Evolutionary conservation across 2,329 filamentous ascomycete species (phyloP), one percentile per base, ranked within the genome.

Genomic region (Neocatenulostroma microsporum): DNA sequence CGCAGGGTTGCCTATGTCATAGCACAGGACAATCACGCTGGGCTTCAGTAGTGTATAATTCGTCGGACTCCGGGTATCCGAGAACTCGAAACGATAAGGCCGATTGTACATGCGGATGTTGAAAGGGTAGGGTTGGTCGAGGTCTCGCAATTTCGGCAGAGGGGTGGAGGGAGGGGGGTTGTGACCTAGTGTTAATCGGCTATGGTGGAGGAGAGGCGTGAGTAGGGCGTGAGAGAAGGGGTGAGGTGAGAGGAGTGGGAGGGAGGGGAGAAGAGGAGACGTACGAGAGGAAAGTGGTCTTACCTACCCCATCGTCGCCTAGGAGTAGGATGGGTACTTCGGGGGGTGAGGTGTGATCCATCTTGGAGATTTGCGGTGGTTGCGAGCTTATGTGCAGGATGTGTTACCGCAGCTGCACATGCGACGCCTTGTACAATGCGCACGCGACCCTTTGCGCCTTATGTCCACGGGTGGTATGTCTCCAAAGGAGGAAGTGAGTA

Each of bases 221-320:
- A 18, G 18, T 11, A 14, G 13, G 5, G 30, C 23, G 20, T 15
- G 23, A 23, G 33, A 29, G 35, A 13, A 21, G 5, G 23, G 26
- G 14, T 21, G 23, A 21, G 21, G 12, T n/a, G 15, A 52, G 46
- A 45, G 32, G 46, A 42, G 43, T 5, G 12, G 29, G 29, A 17
- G 3, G 29, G 11, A 18, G 14, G 21, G 44, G 46, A 43, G 41
- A 11, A 47, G 19, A 31, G 28, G 30, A 19, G 35, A 69, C 73
- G 56, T 63, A 78, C 72, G 74, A 74, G 43, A 80, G 57, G 44
- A 80, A 78, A 8, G 73, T 76, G 34, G 75, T 74, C 58, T 79
- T 80, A 39, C 76, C 76, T 30, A 76, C 73, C 34, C 70, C 73
- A 24, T 67, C 52, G 40, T 78, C 75, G 35, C 76, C 76, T 2